A percentile compares a stretch with the other conserved stretches of the same genome.
Evolutionary conservation across 306 rosid species (phyloP).

Genomic region (Cucumis hystrix): DNA sequence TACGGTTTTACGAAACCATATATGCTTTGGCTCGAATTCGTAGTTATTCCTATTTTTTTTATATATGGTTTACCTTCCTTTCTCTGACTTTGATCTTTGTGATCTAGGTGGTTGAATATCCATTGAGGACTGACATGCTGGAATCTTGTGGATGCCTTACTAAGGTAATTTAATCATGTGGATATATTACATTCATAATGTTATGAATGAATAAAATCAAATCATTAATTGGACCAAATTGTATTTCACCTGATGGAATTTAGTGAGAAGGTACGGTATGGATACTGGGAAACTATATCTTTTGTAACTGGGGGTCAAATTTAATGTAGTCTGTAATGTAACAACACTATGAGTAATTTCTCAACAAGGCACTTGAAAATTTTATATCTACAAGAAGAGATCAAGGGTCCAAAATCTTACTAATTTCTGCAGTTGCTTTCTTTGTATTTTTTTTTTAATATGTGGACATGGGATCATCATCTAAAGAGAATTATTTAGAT

Average conservation of each 20-base stretch:
- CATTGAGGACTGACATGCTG: constrained; percentile 69
- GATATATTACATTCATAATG: not conserved
- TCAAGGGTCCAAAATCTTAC: not conserved
- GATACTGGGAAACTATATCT: not conserved
- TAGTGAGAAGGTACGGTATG: not conserved
- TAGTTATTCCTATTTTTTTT: not conserved
- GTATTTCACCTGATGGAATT: not conserved
- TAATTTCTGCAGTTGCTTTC: not conserved
- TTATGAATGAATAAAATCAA: not conserved
- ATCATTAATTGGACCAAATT: not conserved
- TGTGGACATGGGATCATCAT: not conserved
- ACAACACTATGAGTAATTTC: not conserved
- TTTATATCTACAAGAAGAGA: not conserved
- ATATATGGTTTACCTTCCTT: constrained; percentile 4
- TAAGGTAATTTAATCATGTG: constrained; percentile 40
- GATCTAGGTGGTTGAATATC: constrained; percentile 77
- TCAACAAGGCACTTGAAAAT: not conserved
- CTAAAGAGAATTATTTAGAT: not conserved
- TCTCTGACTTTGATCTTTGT: constrained; percentile 3
- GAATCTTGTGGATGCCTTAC: constrained; percentile 70
- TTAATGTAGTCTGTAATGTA: not conserved
- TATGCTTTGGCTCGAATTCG: too few species aligned
- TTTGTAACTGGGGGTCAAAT: not conserved
- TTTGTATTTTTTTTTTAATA: not conserved
- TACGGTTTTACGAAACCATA: too few species aligned